Percentiles rank a stretch among this genome's conserved stretches.
These are phyloP conservation scores for Daldinia sp. DNA, from an alignment of 2,329 filamentous ascomycete genomes.

Conservation along the genomic window DNA sequence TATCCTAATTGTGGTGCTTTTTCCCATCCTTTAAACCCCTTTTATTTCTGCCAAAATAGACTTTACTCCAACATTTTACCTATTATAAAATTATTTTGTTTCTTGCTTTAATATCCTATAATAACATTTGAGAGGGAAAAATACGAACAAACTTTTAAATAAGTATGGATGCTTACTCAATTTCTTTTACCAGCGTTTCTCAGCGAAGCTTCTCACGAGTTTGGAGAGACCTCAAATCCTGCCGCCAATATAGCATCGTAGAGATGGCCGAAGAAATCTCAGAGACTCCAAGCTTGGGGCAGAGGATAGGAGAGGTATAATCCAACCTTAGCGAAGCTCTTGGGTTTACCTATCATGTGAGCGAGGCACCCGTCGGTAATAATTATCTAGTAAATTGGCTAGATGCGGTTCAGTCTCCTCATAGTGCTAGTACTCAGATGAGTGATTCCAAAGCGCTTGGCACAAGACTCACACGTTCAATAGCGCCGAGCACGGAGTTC, in stretches of 20 bases:
- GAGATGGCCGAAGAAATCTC: constrained; percentile 52
- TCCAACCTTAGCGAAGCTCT: constrained; percentile 45
- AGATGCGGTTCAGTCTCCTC: constrained; percentile 48
- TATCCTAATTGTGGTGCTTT: not conserved
- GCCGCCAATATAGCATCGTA: constrained; percentile 54
- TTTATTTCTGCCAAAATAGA: constrained; percentile 6
- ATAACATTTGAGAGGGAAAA: not conserved
- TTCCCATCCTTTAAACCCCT: not conserved
- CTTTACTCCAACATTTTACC: not conserved
- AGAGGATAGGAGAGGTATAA: constrained; percentile 55
- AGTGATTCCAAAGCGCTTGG: constrained; percentile 43
- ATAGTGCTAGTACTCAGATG: constrained; percentile 49
- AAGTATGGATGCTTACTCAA: constrained; percentile 65
- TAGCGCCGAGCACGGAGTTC: constrained; percentile 47
- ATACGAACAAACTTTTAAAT: not conserved
- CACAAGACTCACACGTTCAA: constrained; percentile 44
- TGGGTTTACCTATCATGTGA: constrained; percentile 46
- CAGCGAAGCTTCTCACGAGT: constrained; percentile 60
- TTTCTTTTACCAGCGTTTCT: constrained; percentile 61
- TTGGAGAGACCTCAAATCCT: constrained; percentile 62
- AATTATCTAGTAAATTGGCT: constrained; percentile 43
- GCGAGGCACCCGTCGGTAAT: constrained; percentile 47
- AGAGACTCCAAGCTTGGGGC: constrained; percentile 51
- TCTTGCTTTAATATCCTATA: constrained; percentile 14
- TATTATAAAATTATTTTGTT: not conserved